Percentiles rank a stretch among this genome's conserved stretches.
These are phyloP conservation scores for Curvularia hawaiiensis DNA, from an alignment of 2,329 filamentous ascomycete species.

Conservation along the genomic window DNA sequence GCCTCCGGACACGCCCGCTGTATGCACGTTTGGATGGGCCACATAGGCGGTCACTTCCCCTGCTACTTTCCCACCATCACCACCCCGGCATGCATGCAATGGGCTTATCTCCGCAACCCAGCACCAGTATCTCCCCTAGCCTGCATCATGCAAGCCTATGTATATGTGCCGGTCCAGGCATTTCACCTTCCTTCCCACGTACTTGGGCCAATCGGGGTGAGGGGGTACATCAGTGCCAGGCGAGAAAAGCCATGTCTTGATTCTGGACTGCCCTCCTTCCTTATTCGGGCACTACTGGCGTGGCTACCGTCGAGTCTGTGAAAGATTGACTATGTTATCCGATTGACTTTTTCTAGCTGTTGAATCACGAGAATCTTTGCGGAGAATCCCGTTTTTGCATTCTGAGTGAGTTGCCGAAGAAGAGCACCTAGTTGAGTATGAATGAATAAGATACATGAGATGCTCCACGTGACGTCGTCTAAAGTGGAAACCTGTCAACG, in stretches of 20 bases:
- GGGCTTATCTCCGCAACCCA: conserved; percentile 2
- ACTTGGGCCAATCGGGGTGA: not conserved
- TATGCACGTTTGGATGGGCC: conserved; percentile 8
- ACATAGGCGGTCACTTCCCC: conserved; percentile 5
- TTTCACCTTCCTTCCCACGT: not conserved
- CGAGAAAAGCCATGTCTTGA: not conserved
- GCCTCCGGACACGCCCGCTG: not conserved
- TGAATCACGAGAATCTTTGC: not conserved
- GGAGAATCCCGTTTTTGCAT: not conserved
- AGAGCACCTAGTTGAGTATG: not conserved
- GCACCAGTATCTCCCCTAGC: not conserved
- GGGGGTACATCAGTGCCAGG: not conserved
- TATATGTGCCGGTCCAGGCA: not conserved
- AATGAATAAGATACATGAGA: not conserved
- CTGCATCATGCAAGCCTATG: not conserved
- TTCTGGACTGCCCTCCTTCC: not conserved
- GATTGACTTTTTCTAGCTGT: not conserved
- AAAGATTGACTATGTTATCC: not conserved
- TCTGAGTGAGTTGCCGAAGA: too few species aligned
- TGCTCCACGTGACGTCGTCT: not conserved
- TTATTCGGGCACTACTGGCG: not conserved
- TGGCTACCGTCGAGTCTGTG: not conserved
- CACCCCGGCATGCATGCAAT: not conserved
- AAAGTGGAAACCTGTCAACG: not conserved
- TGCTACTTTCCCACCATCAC: not conserved